Evolutionary conservation across 2,329 filamentous ascomycete genomes (phyloP).

Genomic region (Penicillium freii): DNA sequence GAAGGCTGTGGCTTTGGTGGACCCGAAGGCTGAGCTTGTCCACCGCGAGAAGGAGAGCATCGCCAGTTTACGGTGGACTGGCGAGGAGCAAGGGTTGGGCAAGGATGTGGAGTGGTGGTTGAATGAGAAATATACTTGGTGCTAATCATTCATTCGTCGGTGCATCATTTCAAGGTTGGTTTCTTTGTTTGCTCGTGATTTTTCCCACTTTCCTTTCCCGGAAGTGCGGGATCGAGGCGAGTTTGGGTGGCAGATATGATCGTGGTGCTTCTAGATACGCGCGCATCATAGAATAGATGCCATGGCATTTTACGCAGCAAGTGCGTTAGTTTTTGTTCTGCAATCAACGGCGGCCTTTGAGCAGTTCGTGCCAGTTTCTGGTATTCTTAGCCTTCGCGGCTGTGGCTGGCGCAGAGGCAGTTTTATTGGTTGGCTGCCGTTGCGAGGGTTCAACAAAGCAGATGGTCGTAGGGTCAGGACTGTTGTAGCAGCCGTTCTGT

Average conservation of each 20-base stretch:
- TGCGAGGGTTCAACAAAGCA: conserved; percentile 35
- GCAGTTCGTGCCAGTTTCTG: conserved; percentile 47
- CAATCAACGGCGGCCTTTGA: conserved; percentile 36
- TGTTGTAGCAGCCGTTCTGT: conserved; percentile 35
- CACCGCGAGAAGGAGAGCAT: conserved; percentile 49
- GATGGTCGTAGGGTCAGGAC: conserved; percentile 38
- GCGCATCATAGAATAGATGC: conserved; percentile 18
- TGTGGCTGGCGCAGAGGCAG: conserved; percentile 23
- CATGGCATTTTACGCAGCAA: conserved; percentile 7
- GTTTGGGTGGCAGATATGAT: conserved; percentile 17
- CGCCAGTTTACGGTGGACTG: conserved; percentile 48
- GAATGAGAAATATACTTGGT: conserved; percentile 53
- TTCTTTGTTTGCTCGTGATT: conserved; percentile 8
- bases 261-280: conserved; percentile 19
- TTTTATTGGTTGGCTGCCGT: conserved; percentile 29
- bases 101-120: conserved; percentile 47
- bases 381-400: conserved; percentile 34
- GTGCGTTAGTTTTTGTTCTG: neutral
- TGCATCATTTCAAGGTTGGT: conserved; percentile 7
- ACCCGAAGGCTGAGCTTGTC: conserved; percentile 40
- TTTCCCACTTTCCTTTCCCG: conserved; percentile 2
- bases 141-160: conserved; percentile 29
- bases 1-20: conserved; percentile 41
- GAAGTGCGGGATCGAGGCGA: conserved; percentile 9
- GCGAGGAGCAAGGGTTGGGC: conserved; percentile 36